Evolutionary conservation across 169 alveolate species (phyloP).

Genomic region (Blepharisma undulans): DNA sequence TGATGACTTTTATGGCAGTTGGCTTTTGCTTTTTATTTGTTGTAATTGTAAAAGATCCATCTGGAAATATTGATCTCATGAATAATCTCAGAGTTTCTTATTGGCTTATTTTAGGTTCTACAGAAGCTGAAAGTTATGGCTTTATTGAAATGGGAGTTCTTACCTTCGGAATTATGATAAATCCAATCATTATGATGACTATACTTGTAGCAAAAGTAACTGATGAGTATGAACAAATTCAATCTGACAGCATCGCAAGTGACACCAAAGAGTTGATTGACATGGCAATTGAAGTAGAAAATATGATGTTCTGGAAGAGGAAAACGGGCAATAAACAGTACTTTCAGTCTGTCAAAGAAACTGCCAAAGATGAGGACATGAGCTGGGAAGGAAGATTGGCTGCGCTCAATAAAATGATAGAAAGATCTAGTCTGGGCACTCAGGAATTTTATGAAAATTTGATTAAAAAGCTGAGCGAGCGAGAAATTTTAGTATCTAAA

Average conservation of each 20-base stretch:
- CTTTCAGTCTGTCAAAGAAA: background rate
- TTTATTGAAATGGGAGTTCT: background rate
- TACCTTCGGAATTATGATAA: background rate
- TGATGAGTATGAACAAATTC: slow-evolving; percentile 19
- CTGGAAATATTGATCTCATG: background rate
- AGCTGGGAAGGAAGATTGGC: slow-evolving; percentile 2
- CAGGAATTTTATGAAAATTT: background rate
- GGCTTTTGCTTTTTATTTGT: slow-evolving; percentile 8
- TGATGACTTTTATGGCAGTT: background rate
- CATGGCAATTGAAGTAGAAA: slow-evolving; percentile 46
- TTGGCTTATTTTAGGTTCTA: background rate
- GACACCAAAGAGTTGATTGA: slow-evolving; percentile 24
- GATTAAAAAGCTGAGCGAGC: background rate
- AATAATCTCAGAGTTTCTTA: background rate
- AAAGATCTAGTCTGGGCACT: background rate
- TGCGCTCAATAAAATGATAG: background rate
- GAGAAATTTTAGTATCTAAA: background rate
- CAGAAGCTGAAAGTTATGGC: background rate
- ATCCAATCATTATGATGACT: background rate
- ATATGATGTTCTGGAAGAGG: slow-evolving; percentile 5
- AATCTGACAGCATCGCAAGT: background rate
- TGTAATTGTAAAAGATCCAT: background rate
- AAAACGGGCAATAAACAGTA: background rate
- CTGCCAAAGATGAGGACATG: background rate
- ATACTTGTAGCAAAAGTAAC: slow-evolving; percentile 1